Conservation (phyloP, 2,329 filamentous ascomycete species). For the Diaporthe sp. region DNA sequence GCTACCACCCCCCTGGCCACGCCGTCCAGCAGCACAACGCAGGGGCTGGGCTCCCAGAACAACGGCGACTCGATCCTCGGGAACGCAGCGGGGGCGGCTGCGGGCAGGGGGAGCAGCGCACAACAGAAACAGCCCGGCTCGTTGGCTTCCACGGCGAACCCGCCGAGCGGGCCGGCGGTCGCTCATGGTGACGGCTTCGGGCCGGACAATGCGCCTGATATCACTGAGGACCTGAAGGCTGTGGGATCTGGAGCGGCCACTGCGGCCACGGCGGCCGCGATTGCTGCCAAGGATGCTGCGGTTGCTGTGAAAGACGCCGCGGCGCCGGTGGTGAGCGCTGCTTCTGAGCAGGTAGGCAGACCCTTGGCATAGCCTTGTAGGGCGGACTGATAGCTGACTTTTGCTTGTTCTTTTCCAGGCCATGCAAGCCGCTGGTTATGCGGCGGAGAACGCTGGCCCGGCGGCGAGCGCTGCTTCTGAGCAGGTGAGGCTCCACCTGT, state of each 20-base stretch:
- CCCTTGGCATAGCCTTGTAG: no score
- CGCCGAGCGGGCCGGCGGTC: not conserved
- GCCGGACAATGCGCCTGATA: not conserved
- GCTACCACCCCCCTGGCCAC: not conserved
- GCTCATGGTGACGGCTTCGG: not conserved
- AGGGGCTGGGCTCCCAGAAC: not conserved
- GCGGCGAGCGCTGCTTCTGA: not conserved
- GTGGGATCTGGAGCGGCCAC: conserved; percentile 5
- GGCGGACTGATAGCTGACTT: not conserved
- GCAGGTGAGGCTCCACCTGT: not conserved
- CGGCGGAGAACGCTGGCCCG: conserved; percentile 3
- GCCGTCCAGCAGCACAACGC: not conserved
- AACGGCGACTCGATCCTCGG: no score
- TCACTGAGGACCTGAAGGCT: conserved; percentile 1
- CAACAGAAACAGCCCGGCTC: not conserved
- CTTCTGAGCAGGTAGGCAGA: conserved; percentile 19
- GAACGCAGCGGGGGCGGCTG: not conserved
- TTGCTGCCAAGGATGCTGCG: conserved; percentile 22
- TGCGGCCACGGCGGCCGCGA: conserved; percentile 7
- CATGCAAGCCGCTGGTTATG: conserved; percentile 16
- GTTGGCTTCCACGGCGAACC: not conserved
- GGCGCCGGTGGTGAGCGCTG: conserved; percentile 18
- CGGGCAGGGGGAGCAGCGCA: not conserved
- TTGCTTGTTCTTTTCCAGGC: not conserved
- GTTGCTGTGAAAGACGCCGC: conserved; percentile 27